phyloP scores from a whole-genome alignment of 2,329 filamentous ascomycete species.

The Drechslerella coelobrocha region DNA sequence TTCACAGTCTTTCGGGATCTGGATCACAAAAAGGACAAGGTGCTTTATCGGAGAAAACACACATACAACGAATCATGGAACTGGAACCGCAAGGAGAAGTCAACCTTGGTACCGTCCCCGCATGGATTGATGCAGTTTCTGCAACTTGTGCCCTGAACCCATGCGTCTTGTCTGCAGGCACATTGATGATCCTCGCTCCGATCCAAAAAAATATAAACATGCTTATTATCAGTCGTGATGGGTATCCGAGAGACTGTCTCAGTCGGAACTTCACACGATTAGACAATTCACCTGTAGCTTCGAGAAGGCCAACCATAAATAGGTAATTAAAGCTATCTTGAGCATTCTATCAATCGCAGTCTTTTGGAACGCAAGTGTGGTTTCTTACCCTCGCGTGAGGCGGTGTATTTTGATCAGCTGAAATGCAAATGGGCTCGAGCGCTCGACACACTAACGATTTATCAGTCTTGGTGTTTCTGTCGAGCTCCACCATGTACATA shows the following conservation, averaged over 20 bases:
- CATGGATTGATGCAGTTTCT: conserved; percentile 11
- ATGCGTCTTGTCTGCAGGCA: conserved; percentile 14
- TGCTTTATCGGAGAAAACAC: not conserved
- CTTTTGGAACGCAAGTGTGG: no score
- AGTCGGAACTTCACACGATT: not conserved
- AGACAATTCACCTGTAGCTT: no score
- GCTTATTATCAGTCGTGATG: not conserved
- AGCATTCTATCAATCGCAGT: not conserved
- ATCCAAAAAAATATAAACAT: not conserved
- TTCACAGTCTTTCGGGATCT: no score
- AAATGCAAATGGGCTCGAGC: no score
- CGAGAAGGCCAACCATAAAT: no score
- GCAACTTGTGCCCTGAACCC: conserved; percentile 9
- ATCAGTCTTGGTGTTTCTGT: no score
- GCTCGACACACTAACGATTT: no score
- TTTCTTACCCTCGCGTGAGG: no score
- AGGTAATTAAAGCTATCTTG: not conserved
- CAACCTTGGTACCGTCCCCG: conserved; percentile 18
- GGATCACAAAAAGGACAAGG: not conserved
- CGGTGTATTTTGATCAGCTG: no score
- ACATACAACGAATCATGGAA: conserved; percentile 9
- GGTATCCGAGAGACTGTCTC: not conserved
- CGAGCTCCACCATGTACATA: no score
- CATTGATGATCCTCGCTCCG: conserved; percentile 17
- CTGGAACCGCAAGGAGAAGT: conserved; percentile 1